phyloP scores from a whole-genome alignment of 1,284 basidiomycete species.

The Fistulinella staudtii region DNA sequence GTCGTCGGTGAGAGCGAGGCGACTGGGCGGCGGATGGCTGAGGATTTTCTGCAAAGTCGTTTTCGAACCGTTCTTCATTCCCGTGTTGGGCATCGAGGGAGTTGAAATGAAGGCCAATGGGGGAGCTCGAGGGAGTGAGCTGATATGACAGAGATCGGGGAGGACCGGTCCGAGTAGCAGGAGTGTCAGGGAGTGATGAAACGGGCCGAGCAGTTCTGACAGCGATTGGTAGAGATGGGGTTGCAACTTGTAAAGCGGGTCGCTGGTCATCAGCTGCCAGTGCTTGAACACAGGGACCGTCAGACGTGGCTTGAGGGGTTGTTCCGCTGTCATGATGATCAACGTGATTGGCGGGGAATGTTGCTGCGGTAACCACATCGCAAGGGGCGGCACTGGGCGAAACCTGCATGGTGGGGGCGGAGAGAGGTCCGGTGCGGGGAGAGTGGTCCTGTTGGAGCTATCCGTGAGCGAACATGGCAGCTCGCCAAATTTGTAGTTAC shows the following conservation, averaged over 20 bases:
- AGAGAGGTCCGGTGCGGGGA: too few species aligned
- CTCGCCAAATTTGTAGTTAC: background rate
- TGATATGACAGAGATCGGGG: slow-evolving; percentile 68
- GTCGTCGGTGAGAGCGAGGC: slow-evolving; percentile 27
- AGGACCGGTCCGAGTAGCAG: slow-evolving; percentile 65
- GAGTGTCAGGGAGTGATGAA: slow-evolving; percentile 42
- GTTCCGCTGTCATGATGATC: background rate
- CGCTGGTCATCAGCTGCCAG: slow-evolving; percentile 8
- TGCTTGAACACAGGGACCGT: background rate
- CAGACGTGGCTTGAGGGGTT: background rate
- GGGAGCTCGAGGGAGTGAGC: slow-evolving; percentile 49
- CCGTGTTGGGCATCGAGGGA: slow-evolving; percentile 18
- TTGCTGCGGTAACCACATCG: slow-evolving; percentile 6
- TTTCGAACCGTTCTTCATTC: slow-evolving; percentile 26
- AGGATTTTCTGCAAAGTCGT: slow-evolving; percentile 31
- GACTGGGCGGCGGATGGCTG: slow-evolving; percentile 22
- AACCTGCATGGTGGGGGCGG: background rate
- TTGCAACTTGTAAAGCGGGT: slow-evolving; percentile 11
- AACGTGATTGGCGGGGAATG: slow-evolving; percentile 2
- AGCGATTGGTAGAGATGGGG: slow-evolving; percentile 7
- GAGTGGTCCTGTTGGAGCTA: background rate
- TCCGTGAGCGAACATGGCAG: background rate
- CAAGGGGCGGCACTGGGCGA: slow-evolving; percentile 1
- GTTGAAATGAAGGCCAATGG: slow-evolving; percentile 29
- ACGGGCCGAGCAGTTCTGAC: slow-evolving; percentile 6